phyloP scores from a whole-genome alignment of 495 filamentous ascomycete genomes.

The Penicillium manginii region DNA sequence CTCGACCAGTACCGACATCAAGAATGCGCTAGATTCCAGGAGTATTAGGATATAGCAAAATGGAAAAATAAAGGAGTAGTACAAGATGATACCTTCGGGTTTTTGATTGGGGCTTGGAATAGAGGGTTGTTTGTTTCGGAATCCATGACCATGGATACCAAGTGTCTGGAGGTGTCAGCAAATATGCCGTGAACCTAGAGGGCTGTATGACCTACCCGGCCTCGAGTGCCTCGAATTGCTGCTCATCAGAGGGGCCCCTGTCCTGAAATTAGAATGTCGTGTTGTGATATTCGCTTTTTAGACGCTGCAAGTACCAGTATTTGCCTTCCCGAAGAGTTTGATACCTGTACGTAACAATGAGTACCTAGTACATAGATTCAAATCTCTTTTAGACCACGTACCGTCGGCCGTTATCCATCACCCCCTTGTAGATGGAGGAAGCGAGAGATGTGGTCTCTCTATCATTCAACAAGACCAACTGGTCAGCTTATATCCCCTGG shows the following conservation, averaged over 20 bases:
- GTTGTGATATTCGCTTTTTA: background rate
- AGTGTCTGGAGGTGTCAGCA: background rate
- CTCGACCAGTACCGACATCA: constrained; percentile 1
- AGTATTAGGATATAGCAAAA: background rate
- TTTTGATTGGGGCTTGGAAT: background rate
- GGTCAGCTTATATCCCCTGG: background rate
- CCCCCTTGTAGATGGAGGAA: background rate
- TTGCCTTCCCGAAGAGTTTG: constrained; percentile 2
- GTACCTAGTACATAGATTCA: background rate
- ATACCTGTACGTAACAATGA: background rate
- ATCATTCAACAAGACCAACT: background rate
- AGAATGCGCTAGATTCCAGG: background rate
- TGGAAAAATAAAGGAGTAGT: background rate
- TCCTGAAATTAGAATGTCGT: background rate
- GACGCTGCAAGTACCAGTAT: background rate
- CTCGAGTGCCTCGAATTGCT: constrained; percentile 1
- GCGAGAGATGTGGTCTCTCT: background rate
- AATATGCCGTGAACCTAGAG: background rate
- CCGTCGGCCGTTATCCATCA: constrained; percentile 1
- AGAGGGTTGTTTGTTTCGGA: background rate
- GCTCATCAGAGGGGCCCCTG: background rate
- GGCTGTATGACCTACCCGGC: background rate
- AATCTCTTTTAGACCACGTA: background rate
- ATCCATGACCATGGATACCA: constrained; percentile 1
- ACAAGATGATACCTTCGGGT: background rate